phyloP scores from a whole-genome alignment of 2,329 filamentous ascomycete genomes.

The Boeremia exigua region DNA sequence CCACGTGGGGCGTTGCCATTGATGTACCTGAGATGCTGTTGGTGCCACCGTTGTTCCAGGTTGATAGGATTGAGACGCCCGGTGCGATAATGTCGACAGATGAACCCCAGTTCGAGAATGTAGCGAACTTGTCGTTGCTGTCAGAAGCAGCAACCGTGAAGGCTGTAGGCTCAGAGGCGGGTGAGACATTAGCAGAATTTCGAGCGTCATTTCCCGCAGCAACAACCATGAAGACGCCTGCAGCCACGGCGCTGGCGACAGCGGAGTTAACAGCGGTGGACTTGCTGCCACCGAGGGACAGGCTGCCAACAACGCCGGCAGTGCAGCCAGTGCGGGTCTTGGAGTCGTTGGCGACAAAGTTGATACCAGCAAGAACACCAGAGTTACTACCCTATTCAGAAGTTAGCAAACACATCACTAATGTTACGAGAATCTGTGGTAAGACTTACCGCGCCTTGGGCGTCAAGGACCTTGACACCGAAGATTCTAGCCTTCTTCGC shows the following conservation, averaged over 20 bases:
- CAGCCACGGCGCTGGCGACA: constrained; percentile 42
- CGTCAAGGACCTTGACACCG: constrained; percentile 50
- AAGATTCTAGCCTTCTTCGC: constrained; percentile 49
- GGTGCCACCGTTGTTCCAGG: constrained; percentile 53
- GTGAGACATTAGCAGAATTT: constrained; percentile 44
- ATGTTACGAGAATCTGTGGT: neutral
- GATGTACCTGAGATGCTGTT: constrained; percentile 54
- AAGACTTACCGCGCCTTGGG: constrained; percentile 41
- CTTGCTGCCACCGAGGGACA: constrained; percentile 50
- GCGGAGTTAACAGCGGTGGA: constrained; percentile 49
- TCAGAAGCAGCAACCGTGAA: constrained; percentile 52
- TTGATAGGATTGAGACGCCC: constrained; percentile 53
- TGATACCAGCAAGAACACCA: constrained; percentile 49
- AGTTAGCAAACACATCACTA: constrained; percentile 12
- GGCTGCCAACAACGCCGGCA: constrained; percentile 46
- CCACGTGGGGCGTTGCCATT: constrained; percentile 33
- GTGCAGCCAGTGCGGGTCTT: constrained; percentile 42
- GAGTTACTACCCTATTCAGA: constrained; percentile 47
- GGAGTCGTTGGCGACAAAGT: constrained; percentile 43
- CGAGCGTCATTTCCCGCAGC: constrained; percentile 49
- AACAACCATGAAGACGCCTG: constrained; percentile 50
- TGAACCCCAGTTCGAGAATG: constrained; percentile 50
- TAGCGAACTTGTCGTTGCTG: constrained; percentile 42
- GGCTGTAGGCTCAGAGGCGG: constrained; percentile 47
- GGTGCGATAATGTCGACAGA: constrained; percentile 50